Evolutionary conservation across 2,329 filamentous ascomycete genomes (phyloP), one percentile per base, ranked within the genome.

Genomic region (Hypomyces perniciosus): DNA sequence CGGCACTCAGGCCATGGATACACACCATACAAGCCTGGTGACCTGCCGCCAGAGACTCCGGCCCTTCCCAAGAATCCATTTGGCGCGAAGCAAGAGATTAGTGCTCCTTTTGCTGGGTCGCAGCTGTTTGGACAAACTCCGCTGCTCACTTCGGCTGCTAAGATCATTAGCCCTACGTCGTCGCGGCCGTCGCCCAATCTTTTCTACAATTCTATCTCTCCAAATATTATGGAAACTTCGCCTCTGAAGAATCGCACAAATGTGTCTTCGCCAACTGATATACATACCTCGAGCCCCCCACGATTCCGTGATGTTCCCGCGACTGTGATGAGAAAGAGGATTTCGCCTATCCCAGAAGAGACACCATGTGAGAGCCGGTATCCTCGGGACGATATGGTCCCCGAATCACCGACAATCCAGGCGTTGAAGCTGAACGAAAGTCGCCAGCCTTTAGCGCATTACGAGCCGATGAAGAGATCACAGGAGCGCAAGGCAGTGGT

Each of bases 91-190:
- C 56, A 64, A 47, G 62, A 64, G 50, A 56, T 65, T 51, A 52
- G 61, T 65, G 57, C 68, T 1, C 65, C 68, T 13, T 59, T 71
- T 70, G 60, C 66, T 56, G 48, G 69, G 61, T 59, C 77, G 6
- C 78, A 83, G 59, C 66, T 83, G 7, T 83, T 83, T 56, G 72
- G 68, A 1, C 73, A 76, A 56, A 81, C 79, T 0, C 79, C 80
- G 52, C 62, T 79, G 54, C 62, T 66, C 31, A 80, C 79, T 2
- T 80, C 79, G 1, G 77, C 71, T 1, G 59, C 73, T 12, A 79
- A 74, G 57, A 69, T 67, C 27, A 62, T 68, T 42, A 82, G 78
- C 52, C 79, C 79, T 20, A 81, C 79, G 0, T 81, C 78, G 1
- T 82, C 79, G 1, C 70, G 79, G 8, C 79, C 79, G 0, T 83